phyloP scores from a whole-genome alignment of 306 rosid species.

The Lotus japonicus region DNA sequence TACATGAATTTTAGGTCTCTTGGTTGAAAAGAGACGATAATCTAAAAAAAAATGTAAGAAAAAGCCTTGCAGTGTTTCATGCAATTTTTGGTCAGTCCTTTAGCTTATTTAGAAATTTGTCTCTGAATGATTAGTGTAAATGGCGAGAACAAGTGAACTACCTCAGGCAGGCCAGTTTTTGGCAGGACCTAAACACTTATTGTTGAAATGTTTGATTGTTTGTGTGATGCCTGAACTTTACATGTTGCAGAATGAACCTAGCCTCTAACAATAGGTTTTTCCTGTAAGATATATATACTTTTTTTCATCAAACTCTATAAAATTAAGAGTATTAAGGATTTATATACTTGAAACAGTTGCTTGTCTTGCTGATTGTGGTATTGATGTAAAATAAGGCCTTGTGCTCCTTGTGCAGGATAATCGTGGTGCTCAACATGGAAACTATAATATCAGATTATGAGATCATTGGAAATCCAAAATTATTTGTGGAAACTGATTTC shows the following conservation, averaged over 20 bases:
- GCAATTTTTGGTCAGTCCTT: neutral
- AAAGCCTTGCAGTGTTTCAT: neutral
- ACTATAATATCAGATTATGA: constrained; percentile 53
- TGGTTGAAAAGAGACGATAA: neutral
- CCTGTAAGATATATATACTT: too few relatives aligned
- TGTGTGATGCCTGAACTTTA: neutral
- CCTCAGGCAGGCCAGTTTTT: neutral
- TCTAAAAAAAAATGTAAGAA: neutral
- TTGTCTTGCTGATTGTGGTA: neutral
- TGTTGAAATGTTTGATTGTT: neutral
- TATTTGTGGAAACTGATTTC: constrained; percentile 28
- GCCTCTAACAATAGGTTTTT: neutral
- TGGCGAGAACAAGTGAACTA: neutral
- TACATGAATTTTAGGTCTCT: neutral
- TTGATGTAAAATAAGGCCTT: neutral
- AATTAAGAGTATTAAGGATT: too few relatives aligned
- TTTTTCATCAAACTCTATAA: too few relatives aligned
- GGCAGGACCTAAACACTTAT: neutral
- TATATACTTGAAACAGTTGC: neutral
- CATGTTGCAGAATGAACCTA: neutral
- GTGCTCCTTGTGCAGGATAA: constrained; percentile 41
- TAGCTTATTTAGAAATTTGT: neutral
- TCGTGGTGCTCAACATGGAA: constrained; percentile 68
- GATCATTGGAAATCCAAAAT: constrained; percentile 60
- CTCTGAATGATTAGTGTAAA: neutral